phyloP scores from a whole-genome alignment of 2,329 filamentous ascomycete genomes.

The Talaromyces sp. region DNA sequence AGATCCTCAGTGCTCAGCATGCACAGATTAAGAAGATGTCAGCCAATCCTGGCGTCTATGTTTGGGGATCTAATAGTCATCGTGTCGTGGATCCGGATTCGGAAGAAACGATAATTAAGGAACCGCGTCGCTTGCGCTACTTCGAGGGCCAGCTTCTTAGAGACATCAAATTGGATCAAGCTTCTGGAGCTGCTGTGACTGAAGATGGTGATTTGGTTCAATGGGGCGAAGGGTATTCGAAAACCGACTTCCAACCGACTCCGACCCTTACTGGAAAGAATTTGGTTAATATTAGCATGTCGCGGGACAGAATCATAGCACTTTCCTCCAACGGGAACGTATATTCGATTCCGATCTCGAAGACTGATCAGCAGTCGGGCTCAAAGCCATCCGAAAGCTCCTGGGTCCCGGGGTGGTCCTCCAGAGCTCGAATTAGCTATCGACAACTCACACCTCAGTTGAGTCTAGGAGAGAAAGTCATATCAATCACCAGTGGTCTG shows the following conservation, averaged over 20 bases:
- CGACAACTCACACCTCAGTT: slow-evolving; percentile 66
- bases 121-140: slow-evolving; percentile 68
- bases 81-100: slow-evolving; percentile 81
- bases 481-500: slow-evolving; percentile 68
- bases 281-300: slow-evolving; percentile 68
- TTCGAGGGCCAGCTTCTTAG: slow-evolving; percentile 81
- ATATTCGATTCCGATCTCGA: slow-evolving; percentile 77
- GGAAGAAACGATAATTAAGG: slow-evolving; percentile 70
- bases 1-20: slow-evolving; percentile 77
- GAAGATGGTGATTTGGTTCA: slow-evolving; percentile 86
- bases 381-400: slow-evolving; percentile 59
- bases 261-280: slow-evolving; percentile 77
- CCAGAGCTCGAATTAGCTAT: slow-evolving; percentile 59
- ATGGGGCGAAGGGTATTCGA: slow-evolving; percentile 77
- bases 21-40: slow-evolving; percentile 78
- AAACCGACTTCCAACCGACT: slow-evolving; percentile 57
- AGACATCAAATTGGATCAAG: slow-evolving; percentile 77
- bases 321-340: slow-evolving; percentile 69
- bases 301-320: slow-evolving; percentile 75
- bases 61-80: slow-evolving; percentile 85
- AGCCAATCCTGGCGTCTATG: slow-evolving; percentile 81
- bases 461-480: slow-evolving; percentile 65
- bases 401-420: slow-evolving; percentile 72
- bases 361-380: slow-evolving; percentile 62
- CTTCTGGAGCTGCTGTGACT: slow-evolving; percentile 79